Conservation (phyloP, 2,329 filamentous ascomycete species). For the Trichocomaceae sp. region DNA sequence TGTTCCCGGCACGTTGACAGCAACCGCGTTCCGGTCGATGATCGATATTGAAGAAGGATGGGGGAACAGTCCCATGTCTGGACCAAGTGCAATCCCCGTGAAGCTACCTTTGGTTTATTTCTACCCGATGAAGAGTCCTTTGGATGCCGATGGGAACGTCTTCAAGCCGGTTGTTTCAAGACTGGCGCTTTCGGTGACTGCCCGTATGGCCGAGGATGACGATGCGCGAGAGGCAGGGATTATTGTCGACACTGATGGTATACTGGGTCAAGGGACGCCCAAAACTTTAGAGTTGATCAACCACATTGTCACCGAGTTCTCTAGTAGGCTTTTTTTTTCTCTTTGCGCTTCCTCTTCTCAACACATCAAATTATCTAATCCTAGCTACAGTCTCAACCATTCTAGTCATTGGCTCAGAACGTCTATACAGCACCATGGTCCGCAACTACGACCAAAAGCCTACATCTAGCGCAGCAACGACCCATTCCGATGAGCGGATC, state of each 20-base stretch:
- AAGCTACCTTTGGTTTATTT: slow-evolving; percentile 90
- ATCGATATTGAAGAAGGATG: slow-evolving; percentile 85
- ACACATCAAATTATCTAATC: neutral
- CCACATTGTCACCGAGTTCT: slow-evolving; percentile 67
- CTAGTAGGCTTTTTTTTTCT: slow-evolving; percentile 41
- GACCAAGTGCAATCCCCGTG: slow-evolving; percentile 78
- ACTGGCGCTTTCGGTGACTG: slow-evolving; percentile 71
- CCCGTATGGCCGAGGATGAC: slow-evolving; percentile 67
- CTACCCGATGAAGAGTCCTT: slow-evolving; percentile 65
- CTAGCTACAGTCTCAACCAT: slow-evolving; percentile 61
- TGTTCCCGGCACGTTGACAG: slow-evolving; percentile 74
- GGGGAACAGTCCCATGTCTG: slow-evolving; percentile 85
- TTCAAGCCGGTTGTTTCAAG: slow-evolving; percentile 70
- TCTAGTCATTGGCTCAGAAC: slow-evolving; percentile 72
- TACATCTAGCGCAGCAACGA: slow-evolving; percentile 40
- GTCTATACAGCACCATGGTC: slow-evolving; percentile 66
- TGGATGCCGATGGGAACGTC: slow-evolving; percentile 62
- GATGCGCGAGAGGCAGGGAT: slow-evolving; percentile 67
- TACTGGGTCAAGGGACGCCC: slow-evolving; percentile 57
- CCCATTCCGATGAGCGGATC: slow-evolving; percentile 57
- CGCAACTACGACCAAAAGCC: slow-evolving; percentile 56
- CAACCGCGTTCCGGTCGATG: slow-evolving; percentile 77
- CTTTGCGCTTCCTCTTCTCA: slow-evolving; percentile 3
- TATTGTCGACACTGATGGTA: slow-evolving; percentile 75
- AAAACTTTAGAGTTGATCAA: slow-evolving; percentile 68